These are phyloP conservation scores for Termitomyces sp. DNA, from an alignment of 768 basidiomycete species.

Conservation along the genomic window DNA sequence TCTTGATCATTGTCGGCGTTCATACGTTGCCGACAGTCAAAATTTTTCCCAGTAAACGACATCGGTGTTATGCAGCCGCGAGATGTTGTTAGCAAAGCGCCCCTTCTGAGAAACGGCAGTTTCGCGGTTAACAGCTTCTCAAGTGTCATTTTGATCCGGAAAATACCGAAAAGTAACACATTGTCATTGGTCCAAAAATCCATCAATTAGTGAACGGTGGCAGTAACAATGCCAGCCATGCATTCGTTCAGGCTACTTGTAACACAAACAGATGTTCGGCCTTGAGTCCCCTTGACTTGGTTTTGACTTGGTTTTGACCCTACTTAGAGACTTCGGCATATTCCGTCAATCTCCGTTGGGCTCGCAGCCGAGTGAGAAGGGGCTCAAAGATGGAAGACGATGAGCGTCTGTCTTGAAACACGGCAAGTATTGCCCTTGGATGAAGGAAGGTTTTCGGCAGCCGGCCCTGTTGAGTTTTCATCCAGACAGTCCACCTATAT, in stretches of 20 bases:
- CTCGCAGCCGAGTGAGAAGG: no score
- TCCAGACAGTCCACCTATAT: not conserved
- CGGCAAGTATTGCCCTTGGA: not conserved
- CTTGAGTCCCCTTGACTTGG: no score
- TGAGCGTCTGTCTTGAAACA: not conserved
- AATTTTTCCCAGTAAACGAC: slow-evolving; percentile 15
- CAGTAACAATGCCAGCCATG: not conserved
- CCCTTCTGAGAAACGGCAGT: slow-evolving; percentile 15
- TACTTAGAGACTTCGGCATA: no score
- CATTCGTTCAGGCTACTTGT: not conserved
- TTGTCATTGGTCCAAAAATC: not conserved
- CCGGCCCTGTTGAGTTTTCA: not conserved
- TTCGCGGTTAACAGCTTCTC: slow-evolving; percentile 10
- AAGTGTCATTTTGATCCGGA: not conserved
- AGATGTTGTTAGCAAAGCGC: not conserved
- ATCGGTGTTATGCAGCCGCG: slow-evolving; percentile 4
- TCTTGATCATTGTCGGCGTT: slow-evolving; percentile 14
- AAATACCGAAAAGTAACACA: not conserved
- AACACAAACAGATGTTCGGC: no score
- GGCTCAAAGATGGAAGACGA: no score
- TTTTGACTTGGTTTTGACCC: no score
- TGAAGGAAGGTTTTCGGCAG: not conserved
- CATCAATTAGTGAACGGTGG: not conserved
- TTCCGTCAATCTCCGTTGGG: no score
- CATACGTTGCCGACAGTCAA: not conserved